phyloP scores from a whole-genome alignment of 2,329 filamentous ascomycete genomes.

The Phialophora expanda region DNA sequence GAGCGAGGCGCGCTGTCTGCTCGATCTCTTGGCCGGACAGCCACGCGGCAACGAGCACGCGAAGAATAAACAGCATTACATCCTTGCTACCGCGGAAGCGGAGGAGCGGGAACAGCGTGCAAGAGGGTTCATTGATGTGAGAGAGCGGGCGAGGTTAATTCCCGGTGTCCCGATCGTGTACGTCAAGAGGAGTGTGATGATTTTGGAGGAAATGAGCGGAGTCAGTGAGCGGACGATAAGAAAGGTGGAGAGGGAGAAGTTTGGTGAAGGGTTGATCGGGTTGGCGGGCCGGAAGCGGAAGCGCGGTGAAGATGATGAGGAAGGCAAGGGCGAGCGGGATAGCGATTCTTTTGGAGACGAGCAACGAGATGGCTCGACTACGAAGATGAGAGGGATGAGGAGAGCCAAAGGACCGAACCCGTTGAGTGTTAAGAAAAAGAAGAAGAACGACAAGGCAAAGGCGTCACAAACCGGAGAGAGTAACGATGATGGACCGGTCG shows the following conservation, averaged over 20 bases:
- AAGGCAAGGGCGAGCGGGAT: slow-evolving; percentile 27
- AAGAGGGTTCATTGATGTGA: slow-evolving; percentile 46
- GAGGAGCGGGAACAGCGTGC: slow-evolving; percentile 41
- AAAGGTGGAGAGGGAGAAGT: slow-evolving; percentile 54
- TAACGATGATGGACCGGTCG: slow-evolving; percentile 7
- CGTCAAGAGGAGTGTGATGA: slow-evolving; percentile 58
- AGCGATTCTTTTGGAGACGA: slow-evolving; percentile 38
- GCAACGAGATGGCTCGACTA: slow-evolving; percentile 29
- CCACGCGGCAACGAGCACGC: slow-evolving; percentile 43
- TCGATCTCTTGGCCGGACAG: slow-evolving; percentile 48
- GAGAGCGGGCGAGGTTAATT: slow-evolving; percentile 49
- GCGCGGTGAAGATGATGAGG: slow-evolving; percentile 39
- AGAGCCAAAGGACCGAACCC: slow-evolving; percentile 55
- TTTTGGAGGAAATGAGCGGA: slow-evolving; percentile 55
- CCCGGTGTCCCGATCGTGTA: slow-evolving; percentile 58
- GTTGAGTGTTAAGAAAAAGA: slow-evolving; percentile 55
- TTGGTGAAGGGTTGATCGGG: slow-evolving; percentile 49
- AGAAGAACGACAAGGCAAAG: slow-evolving; percentile 38
- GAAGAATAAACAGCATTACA: slow-evolving; percentile 57
- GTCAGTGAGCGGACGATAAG: slow-evolving; percentile 51
- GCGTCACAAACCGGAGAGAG: slow-evolving; percentile 31
- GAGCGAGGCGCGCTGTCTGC: slow-evolving; percentile 47
- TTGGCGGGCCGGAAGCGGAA: slow-evolving; percentile 45
- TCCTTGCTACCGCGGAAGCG: slow-evolving; percentile 52
- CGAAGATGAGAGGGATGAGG: slow-evolving; percentile 44